Percentiles rank a stretch among this genome's conserved stretches.
These are phyloP conservation scores for Plasmodium knowlesi DNA, from an alignment of 169 alveolate species.

Conservation along the genomic window DNA sequence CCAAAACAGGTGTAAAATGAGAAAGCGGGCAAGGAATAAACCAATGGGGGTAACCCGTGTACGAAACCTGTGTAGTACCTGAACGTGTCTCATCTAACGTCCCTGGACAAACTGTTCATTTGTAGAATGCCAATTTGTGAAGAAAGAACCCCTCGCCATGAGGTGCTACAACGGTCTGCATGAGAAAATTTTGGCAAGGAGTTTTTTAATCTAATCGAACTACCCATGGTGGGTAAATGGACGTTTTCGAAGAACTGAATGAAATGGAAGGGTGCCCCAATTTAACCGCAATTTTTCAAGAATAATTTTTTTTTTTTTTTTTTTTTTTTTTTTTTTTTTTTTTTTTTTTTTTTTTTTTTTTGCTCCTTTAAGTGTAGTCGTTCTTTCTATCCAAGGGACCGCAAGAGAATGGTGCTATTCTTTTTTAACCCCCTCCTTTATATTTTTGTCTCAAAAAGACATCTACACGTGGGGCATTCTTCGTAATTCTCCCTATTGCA, in stretches of 20 bases:
- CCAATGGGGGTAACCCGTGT: neutral
- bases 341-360: no score
- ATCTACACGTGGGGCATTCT: neutral
- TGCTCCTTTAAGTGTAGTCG: neutral
- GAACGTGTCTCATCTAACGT: neutral
- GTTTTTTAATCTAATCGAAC: neutral
- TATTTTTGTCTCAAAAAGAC: no score
- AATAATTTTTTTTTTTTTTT: no score
- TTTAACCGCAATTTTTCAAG: neutral
- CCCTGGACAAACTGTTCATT: neutral
- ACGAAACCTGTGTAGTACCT: neutral
- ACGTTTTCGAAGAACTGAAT: neutral
- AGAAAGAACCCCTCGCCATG: neutral
- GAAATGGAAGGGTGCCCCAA: neutral
- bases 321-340: no score
- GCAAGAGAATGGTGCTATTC: neutral
- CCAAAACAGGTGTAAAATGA: neutral
- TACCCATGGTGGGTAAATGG: neutral
- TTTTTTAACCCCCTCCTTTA: neutral
- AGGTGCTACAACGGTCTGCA: neutral
- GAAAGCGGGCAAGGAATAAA: neutral
- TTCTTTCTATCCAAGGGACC: neutral
- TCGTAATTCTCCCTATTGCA: neutral
- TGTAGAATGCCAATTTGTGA: neutral
- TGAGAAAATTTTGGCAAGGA: neutral